Evolutionary conservation across 129 eudicot species (phyloP), one percentile per base, ranked within the genome.

Genomic region (Cynara cardunculus): DNA sequence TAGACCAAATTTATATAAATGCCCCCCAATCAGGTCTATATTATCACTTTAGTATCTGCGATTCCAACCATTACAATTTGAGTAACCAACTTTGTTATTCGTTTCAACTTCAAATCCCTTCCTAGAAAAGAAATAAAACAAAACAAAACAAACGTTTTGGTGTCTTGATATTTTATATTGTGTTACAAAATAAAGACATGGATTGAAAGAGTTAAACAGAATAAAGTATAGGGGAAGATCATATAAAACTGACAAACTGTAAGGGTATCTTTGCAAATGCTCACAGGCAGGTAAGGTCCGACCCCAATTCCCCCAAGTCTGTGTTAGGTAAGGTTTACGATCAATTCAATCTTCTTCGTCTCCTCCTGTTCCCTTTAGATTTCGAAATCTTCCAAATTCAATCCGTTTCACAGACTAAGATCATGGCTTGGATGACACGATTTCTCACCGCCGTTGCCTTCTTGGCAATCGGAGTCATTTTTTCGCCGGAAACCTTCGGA

Each of bases 401-500:
- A n/a, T 14, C 24, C 65, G n/a, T 18, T n/a, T 14, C 8, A 56
- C 7, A 19, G 28, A 16, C 11, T 70, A 8, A 34, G 53, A 61
- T 35, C 82, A 91, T 89, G 98, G 94, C 78, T 46, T 95, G 99
- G 99, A 71, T 89, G 90, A 89, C 92, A 5, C 73, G 97, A 84
- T 95, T 95, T 64, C 61, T 87, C 0, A 87, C 90, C 3, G 99
- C 97, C 13, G 84, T 92, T 31, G 82, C 94, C n/a, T 95, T 95
- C 81, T 67, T 95, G 74, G 94, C 96, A 72, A 77, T 87, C 77
- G 99, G 97, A 16, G 88, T 95, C 0, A 65, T 95, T 66, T 95
- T 95, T 56, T 95, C 99, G 14, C 97, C 99, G 37, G 94, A 92
- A 76, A 87, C 94, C 18, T 92, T 95, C 89, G 91, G 88, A 62